A percentile compares a stretch with the other conserved stretches of the same genome.
These are phyloP conservation scores for Forsythia viridissima DNA, from an alignment of 257 asterid genomes.

Conservation along the genomic window DNA sequence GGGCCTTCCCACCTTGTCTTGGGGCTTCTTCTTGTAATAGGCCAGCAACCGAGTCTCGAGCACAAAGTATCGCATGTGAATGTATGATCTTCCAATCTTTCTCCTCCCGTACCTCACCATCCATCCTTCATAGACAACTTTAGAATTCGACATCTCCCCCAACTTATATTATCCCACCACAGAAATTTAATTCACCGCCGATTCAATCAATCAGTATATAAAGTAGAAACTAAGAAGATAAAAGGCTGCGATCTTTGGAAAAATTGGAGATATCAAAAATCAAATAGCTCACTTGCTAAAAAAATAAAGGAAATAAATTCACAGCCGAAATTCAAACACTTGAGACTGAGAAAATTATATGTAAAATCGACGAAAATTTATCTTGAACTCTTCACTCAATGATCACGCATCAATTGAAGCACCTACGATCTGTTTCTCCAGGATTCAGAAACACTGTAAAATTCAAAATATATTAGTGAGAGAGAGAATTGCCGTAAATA, in stretches of 20 bases:
- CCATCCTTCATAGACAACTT: conserved; percentile 93
- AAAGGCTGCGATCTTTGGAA: no score
- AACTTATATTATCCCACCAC: conserved; percentile 6
- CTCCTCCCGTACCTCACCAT: conserved; percentile 94
- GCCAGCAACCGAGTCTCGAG: conserved; percentile 77
- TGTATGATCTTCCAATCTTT: conserved; percentile 81
- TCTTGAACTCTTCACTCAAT: background rate
- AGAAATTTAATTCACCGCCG: conserved; percentile 14
- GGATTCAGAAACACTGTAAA: background rate
- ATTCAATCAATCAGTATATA: conserved; percentile 16
- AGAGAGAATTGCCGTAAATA: no score
- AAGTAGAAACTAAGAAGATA: no score
- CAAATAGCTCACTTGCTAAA: no score
- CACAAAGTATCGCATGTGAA: conserved; percentile 90
- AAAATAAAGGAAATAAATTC: background rate
- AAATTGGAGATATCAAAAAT: no score
- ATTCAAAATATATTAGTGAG: no score
- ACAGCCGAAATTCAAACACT: background rate
- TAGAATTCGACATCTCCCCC: conserved; percentile 68
- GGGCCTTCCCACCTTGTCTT: conserved; percentile 60
- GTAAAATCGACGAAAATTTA: no score
- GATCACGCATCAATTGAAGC: conserved; percentile 27
- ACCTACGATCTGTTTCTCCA: conserved; percentile 13
- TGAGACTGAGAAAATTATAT: background rate
- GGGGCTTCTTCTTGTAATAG: conserved; percentile 89